Evolutionary conservation across 2,329 filamentous ascomycete species (phyloP).

Genomic region (Diaporthe amygdali): DNA sequence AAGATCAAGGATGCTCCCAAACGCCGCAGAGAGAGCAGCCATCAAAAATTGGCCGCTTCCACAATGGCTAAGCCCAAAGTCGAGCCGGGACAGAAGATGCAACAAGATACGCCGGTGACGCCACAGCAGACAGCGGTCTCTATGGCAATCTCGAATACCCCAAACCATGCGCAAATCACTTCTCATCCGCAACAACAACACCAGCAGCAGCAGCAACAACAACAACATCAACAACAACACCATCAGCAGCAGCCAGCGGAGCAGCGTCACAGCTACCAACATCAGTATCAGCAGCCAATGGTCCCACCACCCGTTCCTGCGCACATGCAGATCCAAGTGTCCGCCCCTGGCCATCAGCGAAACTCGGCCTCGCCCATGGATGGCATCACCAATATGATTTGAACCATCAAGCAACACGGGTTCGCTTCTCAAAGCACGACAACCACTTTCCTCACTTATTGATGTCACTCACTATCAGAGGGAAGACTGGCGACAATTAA

Average conservation of each 20-base stretch:
- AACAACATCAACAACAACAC: conserved; percentile 25
- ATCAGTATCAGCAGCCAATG: conserved; percentile 25
- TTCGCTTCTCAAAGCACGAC: no score
- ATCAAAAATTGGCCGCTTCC: conserved; percentile 49
- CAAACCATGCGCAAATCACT: conserved; percentile 36
- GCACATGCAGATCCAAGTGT: conserved; percentile 32
- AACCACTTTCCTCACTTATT: not conserved
- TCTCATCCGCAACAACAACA: conserved; percentile 29
- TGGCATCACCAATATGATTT: conserved; percentile 54
- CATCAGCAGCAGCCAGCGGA: conserved; percentile 28
- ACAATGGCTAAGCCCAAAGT: conserved; percentile 53
- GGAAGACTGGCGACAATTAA: not conserved
- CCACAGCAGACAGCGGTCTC: conserved; percentile 49
- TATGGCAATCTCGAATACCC: conserved; percentile 41
- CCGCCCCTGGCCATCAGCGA: conserved; percentile 33
- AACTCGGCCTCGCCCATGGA: conserved; percentile 43
- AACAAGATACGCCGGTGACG: conserved; percentile 38
- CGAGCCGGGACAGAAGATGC: conserved; percentile 43
- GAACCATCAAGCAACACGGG: conserved; percentile 24
- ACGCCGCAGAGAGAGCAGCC: conserved; percentile 66
- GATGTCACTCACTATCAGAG: not conserved
- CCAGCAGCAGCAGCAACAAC: conserved; percentile 27
- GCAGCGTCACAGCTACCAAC: conserved; percentile 20
- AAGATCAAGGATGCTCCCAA: conserved; percentile 76
- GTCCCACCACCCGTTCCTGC: conserved; percentile 27